A percentile compares a stretch with the other conserved stretches of the same genome.
These are phyloP conservation scores for Pseudotsuga menziesii DNA, from an alignment of 75 land plant species.

Conservation along the genomic window DNA sequence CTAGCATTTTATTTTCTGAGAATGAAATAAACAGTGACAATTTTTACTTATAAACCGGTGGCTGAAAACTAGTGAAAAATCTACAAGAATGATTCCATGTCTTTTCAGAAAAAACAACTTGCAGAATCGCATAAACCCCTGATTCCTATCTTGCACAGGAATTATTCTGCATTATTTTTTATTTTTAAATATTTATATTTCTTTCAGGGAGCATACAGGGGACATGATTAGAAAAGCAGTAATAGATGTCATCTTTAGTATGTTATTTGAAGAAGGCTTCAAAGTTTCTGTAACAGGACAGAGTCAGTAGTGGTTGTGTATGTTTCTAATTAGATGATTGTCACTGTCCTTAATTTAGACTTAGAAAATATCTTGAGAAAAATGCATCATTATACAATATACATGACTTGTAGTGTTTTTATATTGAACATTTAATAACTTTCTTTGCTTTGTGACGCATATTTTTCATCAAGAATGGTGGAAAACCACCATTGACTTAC, in stretches of 20 bases:
- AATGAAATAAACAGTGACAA: too few species aligned
- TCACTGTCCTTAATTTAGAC: not conserved
- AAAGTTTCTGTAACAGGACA: not conserved
- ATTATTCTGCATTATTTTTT: not conserved
- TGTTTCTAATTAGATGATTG: not conserved
- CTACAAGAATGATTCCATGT: too few species aligned
- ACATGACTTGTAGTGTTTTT: not conserved
- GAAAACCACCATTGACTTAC: conserved; percentile 75
- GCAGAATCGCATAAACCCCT: too few species aligned
- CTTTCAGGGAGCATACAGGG: not conserved
- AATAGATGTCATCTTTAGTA: not conserved
- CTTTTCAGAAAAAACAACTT: too few species aligned
- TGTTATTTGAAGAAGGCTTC: conserved; percentile 3
- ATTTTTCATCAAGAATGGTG: conserved; percentile 64
- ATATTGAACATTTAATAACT: not conserved
- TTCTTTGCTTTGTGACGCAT: not conserved
- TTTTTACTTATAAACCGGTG: too few species aligned
- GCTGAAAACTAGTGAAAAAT: too few species aligned
- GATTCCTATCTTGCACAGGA: too few species aligned
- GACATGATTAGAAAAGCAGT: not conserved
- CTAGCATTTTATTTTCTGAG: too few species aligned
- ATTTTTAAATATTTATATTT: not conserved
- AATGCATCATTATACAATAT: too few species aligned
- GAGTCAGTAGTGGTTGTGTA: not conserved
- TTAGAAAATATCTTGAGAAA: too few species aligned